Evolutionary conservation across 495 filamentous ascomycete genomes (phyloP), one percentile per base, ranked within the genome.

Genomic region (Tuber aestivum): DNA sequence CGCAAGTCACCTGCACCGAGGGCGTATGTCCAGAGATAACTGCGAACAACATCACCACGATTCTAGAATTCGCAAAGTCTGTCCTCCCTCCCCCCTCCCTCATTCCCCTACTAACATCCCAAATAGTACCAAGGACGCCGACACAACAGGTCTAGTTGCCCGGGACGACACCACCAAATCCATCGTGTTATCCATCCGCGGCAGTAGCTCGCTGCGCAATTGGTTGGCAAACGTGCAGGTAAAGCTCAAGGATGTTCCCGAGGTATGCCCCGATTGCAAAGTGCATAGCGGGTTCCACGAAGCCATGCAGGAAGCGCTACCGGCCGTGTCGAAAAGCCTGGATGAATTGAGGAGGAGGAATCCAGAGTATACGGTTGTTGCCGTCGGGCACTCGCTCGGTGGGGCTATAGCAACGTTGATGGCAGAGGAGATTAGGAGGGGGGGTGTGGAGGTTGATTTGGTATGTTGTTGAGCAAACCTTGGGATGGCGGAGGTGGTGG

Each of bases 121-220:
- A 9, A 35, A 38, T 44, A 71, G 69, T 12, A 71, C 70, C 61
- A 20, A 70, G 41, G 69, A 70, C 41, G 21, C 69, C 35, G 70
- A 69, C 50, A 88, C 87, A n/a, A 86, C 89, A 18, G 93, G 93
- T 41, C 91, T 90, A 81, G 82, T 93, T 35, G 89, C 89, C 18
- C 83, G 86, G 44, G 93, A 95, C 83, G 80, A 82, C 40, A 89
- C 87, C 35, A 89, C 89, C 79, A 76, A 86, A 23, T 77, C 89
- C 37, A 89, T 94, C 70, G 87, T 94, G 61, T 82, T 93, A 69
- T 87, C 91, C 32, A 90, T 93, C 85, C 88, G 90, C 42, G 93
- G 93, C 76, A 87, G 87, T 41, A 78, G 85, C 18, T 89, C 88
- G 44, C 40, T 91, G 68, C 85, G 85, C 45, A 94, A 90, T 83